Conservation (phyloP, 2,329 filamentous ascomycete genomes). For the Podosphaera fusca region DNA sequence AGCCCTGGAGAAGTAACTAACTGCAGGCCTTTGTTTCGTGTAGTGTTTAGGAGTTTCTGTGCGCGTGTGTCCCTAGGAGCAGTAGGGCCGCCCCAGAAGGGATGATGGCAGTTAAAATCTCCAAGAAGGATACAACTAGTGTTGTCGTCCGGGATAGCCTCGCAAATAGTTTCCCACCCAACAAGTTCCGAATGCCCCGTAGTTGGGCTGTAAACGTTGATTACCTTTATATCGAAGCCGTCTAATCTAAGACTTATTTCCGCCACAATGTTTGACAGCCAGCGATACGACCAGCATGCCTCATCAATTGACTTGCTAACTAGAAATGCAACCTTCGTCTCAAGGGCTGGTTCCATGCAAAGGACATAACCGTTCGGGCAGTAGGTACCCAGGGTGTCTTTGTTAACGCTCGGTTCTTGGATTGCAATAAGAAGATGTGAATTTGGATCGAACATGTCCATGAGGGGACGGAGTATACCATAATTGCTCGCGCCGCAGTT, state of each 20-base stretch:
- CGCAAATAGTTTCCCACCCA: not conserved
- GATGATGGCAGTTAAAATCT: slow-evolving; percentile 1
- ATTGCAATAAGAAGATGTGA: not conserved
- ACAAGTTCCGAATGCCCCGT: not conserved
- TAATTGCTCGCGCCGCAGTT: not conserved
- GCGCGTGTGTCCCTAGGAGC: not conserved
- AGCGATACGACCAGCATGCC: not conserved
- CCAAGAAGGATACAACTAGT: not conserved
- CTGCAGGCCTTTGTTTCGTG: not conserved
- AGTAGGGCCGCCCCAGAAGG: not conserved
- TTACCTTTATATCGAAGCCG: not conserved
- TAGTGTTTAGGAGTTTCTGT: not conserved
- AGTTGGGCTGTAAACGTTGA: not conserved
- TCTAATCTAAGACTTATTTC: not conserved
- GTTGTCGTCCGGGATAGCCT: not conserved
- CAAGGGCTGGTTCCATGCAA: not conserved
- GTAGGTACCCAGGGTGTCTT: not conserved
- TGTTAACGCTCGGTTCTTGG: not conserved
- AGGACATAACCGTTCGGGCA: not conserved
- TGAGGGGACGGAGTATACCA: not conserved
- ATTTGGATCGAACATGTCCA: not conserved
- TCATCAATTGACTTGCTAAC: not conserved
- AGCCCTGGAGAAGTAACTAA: not conserved
- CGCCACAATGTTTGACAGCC: not conserved
- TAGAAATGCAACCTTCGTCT: not conserved